Evolutionary conservation across 768 basidiomycete genomes (phyloP), one percentile per base, ranked within the genome.

Genomic region (Leccinum boreale): DNA sequence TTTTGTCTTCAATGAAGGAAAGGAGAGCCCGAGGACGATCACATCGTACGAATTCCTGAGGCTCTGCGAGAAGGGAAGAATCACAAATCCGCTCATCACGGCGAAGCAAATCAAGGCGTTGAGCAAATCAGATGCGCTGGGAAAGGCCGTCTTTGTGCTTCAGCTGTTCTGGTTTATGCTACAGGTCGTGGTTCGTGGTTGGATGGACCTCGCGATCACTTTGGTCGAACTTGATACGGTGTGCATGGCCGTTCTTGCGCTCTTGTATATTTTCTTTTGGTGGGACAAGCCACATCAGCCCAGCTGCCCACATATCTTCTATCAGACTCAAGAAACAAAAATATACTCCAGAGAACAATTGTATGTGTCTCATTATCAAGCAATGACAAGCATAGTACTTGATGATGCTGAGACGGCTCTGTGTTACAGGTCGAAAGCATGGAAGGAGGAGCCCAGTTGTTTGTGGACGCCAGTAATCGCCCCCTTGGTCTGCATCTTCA

Each of bases 151-250:
- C 17, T 36, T 55, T 19, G 19, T 10, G 9, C 0, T 55, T 28
- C 54, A 55, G 17, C 33, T 51, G 8, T 10, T 36, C 50, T 36
- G 35, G 50, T 56, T 56, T 14, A 17, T 8, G 11, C 23, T 56
- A 2, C 47, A 56, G 36, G 48, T 50, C 19, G 21, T 50, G 17
- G 33, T 42, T 29, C 55, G 55, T 26, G 55, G 55, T 21, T 35
- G 36, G 28, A 19, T 19, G 19, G n/a, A 24, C 11, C 35, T 56
- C 8, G 55, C 48, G 8, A 19, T 56, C 48, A 56, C 55, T 5
- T 12, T 56, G 35, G 48, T 56, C 47, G 47, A 56, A 21, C 47
- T 56, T 14, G 55, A 56, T 28, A 56, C 55, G 28, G 7, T 56
- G n/a, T 56, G 55, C 21, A 36, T 56, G 48, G 15, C 24, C 8